Evolutionary conservation across 257 asterid species (phyloP).

Genomic region (Solanum peruvianum): DNA sequence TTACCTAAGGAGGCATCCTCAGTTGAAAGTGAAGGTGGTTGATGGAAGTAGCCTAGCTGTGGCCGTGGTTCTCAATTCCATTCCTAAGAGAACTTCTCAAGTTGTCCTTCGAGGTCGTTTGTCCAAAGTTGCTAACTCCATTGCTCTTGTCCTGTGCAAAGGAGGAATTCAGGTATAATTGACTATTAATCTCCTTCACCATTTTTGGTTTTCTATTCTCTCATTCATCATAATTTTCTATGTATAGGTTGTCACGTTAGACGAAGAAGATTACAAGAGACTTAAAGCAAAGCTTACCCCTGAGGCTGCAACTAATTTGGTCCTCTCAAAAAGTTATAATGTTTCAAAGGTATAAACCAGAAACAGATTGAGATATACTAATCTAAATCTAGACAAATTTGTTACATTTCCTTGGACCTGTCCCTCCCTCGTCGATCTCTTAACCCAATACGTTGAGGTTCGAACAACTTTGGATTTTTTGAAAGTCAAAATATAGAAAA

Average conservation of each 20-base stretch:
- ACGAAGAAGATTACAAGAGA: conserved; percentile 9
- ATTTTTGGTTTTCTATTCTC: neutral
- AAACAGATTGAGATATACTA: neutral
- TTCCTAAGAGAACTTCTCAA: conserved; percentile 55
- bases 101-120: conserved; percentile 49
- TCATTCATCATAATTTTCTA: neutral
- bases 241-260: conserved; percentile 7
- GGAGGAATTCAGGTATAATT: conserved; percentile 54
- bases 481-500: neutral
- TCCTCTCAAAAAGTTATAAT: neutral
- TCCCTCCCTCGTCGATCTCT: neutral
- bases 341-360: conserved; percentile 3
- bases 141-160: conserved; percentile 49
- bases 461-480: neutral
- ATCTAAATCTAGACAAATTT: neutral
- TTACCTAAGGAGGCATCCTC: conserved; percentile 41
- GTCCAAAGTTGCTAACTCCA: conserved; percentile 49
- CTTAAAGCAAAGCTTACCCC: conserved; percentile 1
- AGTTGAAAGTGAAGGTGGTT: conserved; percentile 55
- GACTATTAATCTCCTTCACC: neutral
- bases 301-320: conserved; percentile 4
- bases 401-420: neutral
- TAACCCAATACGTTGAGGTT: neutral
- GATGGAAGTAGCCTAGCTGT: conserved; percentile 82
- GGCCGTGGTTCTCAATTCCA: conserved; percentile 60